Base-by-base conservation (phyloP, 345 rosid species). In the Populus tremula region DNA sequence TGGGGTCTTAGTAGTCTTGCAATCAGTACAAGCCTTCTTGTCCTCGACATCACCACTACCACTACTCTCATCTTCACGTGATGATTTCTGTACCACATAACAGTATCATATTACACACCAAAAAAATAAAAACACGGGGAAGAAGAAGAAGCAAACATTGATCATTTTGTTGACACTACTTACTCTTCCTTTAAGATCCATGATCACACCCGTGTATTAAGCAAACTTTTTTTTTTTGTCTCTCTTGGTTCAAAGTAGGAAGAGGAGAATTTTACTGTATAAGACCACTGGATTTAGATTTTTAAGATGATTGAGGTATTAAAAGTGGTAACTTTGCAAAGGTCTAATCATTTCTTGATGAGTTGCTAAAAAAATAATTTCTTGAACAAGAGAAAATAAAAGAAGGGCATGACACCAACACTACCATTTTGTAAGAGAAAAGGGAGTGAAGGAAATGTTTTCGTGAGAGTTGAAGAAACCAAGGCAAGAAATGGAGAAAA, bases 1-100 rank as follows among this genome's bases (percentile, higher is more conserved):
- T 33, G 98, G 98, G 20, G 97, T 94, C 84, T 80, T 89, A 11
- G 95, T 90, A 74, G 95, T 89, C 62, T 85, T 90, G 83, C 98
- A 93, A 56, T 87, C 92, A 68, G 82, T 59, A 59, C 98, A 94
- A 49, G 64, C 78, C 89, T 86, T 93, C 50, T 77, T 78, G 73
- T 49, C 68, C 76, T 78, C 85, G 64, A 41, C 74, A 16, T 16
- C 53, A 3, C 53, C 53, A 14, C 18, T 10, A 5, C 50, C 8
- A n/a, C 53, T 17, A 56, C 18, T 45, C 49, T 76, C 56, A 56
- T 81, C 87, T 49, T 75, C 87, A 45, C 8, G 14, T 74, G 2
- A 33, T 8, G 83, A 80, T 78, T 78, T 83, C 83, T 85, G 75
- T 5, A 73, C 18, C 27, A 45, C n/a, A 41, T 47, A 74, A 1